Evolutionary conservation across 1,139 yeast species (phyloP), one percentile per base, ranked within the genome.

Genomic region (Suhomyces guaymorum): DNA sequence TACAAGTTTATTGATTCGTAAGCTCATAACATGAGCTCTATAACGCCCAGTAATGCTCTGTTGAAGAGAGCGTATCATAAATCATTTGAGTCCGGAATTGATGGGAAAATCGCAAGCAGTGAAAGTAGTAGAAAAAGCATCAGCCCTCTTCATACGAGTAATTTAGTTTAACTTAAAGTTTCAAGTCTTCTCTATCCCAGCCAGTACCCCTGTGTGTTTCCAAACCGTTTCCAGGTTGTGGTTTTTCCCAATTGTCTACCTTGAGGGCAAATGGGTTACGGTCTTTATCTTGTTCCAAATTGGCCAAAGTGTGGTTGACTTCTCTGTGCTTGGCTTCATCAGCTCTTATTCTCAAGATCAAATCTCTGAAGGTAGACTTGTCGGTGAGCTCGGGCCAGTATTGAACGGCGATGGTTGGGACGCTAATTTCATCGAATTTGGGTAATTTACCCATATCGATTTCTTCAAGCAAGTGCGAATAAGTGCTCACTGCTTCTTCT

Each of bases 261-360:
- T 66, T 52, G 44, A 78, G 59, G 3, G 82, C 88, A 57, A 78
- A 82, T 13, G 90, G 90, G 49, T 82, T 82, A 47, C 88, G 72
- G 54, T 82, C 88, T 2, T 31, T 37, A 39, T 66, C 69, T 40
- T 61, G 70, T 32, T 73, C 57, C 49, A 83, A 68, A 49, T 82
- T 82, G 16, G 88, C 90, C 51, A 82, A 71, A 0, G 89, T 82
- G 55, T 82, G 89, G 59, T 82, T 82, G 30, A 82, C 88, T 52
- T 82, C 89, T 54, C 89, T 70, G 54, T 82, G 89, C 54, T 82
- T 82, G 26, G 87, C 81, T 55, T 82, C 89, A 49, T 82, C 89
- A 6, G 76, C 76, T 44, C 75, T 59, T 23, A 82, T 67, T 48
- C 78, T 73, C 44, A 71, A 66, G 27, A 83, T 63, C 52, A 83